Evolutionary conservation across 2,329 filamentous ascomycete species (phyloP), one percentile per base, ranked within the genome.

Genomic region (Massarina eburnea): DNA sequence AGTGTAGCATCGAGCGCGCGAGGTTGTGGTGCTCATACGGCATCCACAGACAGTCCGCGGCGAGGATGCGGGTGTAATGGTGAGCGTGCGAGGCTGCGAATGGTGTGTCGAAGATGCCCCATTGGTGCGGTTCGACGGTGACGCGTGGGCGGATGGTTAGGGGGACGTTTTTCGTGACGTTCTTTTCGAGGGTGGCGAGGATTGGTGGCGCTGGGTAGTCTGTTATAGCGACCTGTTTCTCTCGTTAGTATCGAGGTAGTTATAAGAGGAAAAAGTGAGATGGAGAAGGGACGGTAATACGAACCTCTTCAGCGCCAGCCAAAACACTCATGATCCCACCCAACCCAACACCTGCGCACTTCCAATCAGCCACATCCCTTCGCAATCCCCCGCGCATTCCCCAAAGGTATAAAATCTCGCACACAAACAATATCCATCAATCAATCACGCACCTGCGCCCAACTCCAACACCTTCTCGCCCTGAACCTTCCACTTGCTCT

Each of bases 11-110:
- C 19, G 84, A 87, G 33, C 62, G 67, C 37, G 78, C 77, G 20
- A 90, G 75, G 64, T 84, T 86, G n/a, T 69, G 76, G 67, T 90
- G 87, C 72, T 89, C 80, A 73, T 78, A 79, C 1, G 82, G 80
- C 83, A 89, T 88, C 86, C 86, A 90, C 45, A 88, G 76, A 59
- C 86, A 89, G 68, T 90, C 86, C 51, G 84, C 83, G 0, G 82
- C 83, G n/a, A 89, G 69, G 32, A 90, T 74, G 46, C 83, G 78
- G 36, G 81, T 81, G 60, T 84, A 88, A 1, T 54, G 46, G 8
- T 70, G 69, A 10, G 68, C 68, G 40, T 72, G 53, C 1, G 55
- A 40, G 6, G 35, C 19, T 10, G 74, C 69, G 39, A 81, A 74
- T 20, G 64, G 33, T 14, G 71, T 67, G 12, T 67, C 58, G 1